These are phyloP conservation scores for Guillardia theta DNA, from an alignment of 78 protist genomes.

Conservation along the genomic window DNA sequence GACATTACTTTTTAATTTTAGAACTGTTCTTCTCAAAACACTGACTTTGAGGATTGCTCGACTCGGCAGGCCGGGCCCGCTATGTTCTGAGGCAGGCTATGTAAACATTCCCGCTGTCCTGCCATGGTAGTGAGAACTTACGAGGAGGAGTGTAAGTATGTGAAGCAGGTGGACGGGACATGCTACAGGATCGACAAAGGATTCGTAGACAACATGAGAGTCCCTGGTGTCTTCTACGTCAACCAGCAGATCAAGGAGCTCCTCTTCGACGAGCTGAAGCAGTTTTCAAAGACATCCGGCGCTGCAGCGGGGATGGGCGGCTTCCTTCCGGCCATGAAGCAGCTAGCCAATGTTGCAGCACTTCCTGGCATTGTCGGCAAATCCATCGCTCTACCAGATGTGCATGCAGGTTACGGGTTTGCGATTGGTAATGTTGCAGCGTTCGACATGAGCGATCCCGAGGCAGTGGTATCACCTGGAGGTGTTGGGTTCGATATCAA, in stretches of 20 bases:
- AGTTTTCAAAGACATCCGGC: neutral
- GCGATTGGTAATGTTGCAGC: conserved; percentile 97
- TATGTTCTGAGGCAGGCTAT: too few relatives aligned
- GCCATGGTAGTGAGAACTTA: neutral
- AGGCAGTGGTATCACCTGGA: conserved; percentile 89
- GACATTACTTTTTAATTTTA: too few relatives aligned
- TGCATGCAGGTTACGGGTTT: conserved; percentile 92
- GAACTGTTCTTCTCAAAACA: too few relatives aligned
- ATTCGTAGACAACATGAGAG: conserved; percentile 56
- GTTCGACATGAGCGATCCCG: conserved; percentile 87
- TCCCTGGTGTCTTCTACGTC: conserved; percentile 52
- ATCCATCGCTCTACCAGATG: conserved; percentile 86
- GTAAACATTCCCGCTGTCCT: too few relatives aligned
- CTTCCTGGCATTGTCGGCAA: conserved; percentile 58
- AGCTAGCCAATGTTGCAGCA: conserved; percentile 58
- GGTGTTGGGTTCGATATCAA: conserved; percentile 94
- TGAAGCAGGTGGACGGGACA: neutral
- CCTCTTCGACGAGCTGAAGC: conserved; percentile 59
- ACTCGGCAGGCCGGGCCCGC: too few relatives aligned
- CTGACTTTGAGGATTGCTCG: too few relatives aligned
- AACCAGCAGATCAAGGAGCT: conserved; percentile 39
- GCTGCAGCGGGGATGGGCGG: conserved; percentile 27
- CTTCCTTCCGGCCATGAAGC: conserved; percentile 55
- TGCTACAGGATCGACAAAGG: conserved; percentile 39
- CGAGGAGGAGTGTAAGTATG: neutral